phyloP scores from a whole-genome alignment of 1,284 basidiomycete species.

The Ceratobasidium sp. region DNA sequence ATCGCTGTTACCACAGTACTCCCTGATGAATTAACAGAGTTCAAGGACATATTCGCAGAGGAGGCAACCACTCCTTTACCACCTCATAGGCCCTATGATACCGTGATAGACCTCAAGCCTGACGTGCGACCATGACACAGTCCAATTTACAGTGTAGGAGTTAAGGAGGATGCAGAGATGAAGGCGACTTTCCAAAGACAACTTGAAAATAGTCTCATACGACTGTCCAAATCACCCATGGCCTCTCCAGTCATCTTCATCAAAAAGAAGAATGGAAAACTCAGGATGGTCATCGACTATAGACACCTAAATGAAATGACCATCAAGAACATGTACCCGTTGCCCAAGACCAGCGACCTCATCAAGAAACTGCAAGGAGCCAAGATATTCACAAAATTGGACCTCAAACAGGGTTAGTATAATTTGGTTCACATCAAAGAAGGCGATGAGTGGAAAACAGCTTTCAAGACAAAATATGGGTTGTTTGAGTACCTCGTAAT shows the following conservation, averaged over 20 bases:
- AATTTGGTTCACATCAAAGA: conserved; percentile 49
- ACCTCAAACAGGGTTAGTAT: conserved; percentile 49
- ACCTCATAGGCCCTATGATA: not conserved
- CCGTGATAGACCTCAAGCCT: no score
- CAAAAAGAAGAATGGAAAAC: conserved; percentile 56
- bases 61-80: not conserved
- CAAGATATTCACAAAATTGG: conserved; percentile 48
- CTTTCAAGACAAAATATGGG: conserved; percentile 52
- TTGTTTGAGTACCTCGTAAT: conserved; percentile 54
- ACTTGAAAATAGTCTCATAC: conserved; percentile 47
- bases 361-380: conserved; percentile 46
- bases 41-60: not conserved
- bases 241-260: conserved; percentile 38
- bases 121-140: not conserved
- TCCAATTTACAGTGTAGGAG: not conserved
- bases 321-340: conserved; percentile 45
- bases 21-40: not conserved
- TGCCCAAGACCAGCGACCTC: conserved; percentile 46
- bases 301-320: not conserved
- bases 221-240: conserved; percentile 51
- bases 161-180: conserved; percentile 1
- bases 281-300: not conserved
- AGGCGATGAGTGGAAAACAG: conserved; percentile 52
- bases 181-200: conserved; percentile 20
- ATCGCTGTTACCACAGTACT: not conserved